These are phyloP conservation scores for Gaultheria prostrata DNA, from an alignment of 148 eudicot species.

Conservation along the genomic window DNA sequence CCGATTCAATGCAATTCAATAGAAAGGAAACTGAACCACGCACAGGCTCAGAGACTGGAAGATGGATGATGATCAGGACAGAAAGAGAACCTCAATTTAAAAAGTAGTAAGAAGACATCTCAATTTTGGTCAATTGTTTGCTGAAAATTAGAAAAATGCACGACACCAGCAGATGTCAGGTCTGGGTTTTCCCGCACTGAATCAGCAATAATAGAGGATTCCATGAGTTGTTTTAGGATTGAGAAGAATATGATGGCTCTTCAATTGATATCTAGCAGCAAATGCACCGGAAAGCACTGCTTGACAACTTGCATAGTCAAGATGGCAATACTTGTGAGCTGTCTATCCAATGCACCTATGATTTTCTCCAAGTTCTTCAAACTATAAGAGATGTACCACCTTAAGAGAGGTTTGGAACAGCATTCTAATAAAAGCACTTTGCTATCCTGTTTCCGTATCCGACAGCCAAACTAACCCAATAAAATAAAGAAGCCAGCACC, in stretches of 20 bases:
- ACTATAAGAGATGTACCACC: not conserved
- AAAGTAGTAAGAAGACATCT: not conserved
- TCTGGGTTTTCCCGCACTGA: not conserved
- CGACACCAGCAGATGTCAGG: not conserved
- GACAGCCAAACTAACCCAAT: not conserved
- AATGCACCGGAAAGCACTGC: not conserved
- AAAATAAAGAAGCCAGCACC: not conserved
- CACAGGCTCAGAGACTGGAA: not conserved
- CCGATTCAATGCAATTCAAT: not conserved
- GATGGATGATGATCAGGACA: slow-evolving; percentile 1
- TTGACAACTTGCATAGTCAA: not conserved
- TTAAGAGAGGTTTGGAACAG: slow-evolving; percentile 6
- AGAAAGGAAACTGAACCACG: not conserved
- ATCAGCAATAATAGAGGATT: slow-evolving; percentile 4
- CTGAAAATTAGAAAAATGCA: not conserved
- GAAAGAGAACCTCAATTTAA: not conserved
- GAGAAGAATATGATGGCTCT: not conserved
- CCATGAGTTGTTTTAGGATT: not conserved
- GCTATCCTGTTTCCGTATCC: not conserved
- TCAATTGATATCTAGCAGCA: not conserved
- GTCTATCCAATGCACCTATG: slow-evolving; percentile 2
- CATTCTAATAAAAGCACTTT: not conserved
- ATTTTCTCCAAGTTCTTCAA: not conserved
- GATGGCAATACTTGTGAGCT: not conserved
- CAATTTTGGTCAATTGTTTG: not conserved